A percentile compares a stretch with the other conserved stretches of the same genome.
These are phyloP conservation scores for Dipodascopsis uninucleata DNA, from an alignment of 805 yeast species.

Conservation along the genomic window DNA sequence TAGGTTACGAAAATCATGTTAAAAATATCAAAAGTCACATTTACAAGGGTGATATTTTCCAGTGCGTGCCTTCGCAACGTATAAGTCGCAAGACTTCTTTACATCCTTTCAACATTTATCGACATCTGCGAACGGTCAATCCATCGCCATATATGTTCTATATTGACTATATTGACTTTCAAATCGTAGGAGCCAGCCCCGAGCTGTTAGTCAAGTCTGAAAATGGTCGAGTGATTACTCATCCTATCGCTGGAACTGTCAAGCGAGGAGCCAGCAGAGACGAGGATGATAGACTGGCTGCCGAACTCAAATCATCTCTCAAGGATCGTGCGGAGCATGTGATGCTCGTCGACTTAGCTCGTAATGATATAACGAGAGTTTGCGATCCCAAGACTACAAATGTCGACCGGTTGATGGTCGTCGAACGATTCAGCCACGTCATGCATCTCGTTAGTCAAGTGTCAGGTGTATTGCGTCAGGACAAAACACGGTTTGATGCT, in stretches of 20 bases:
- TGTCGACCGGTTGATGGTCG: conserved; percentile 83
- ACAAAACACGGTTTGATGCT: conserved; percentile 89
- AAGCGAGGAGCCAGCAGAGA: conserved; percentile 84
- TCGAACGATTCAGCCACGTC: conserved; percentile 93
- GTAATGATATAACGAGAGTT: conserved; percentile 94
- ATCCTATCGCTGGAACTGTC: conserved; percentile 98
- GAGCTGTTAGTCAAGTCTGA: conserved; percentile 87
- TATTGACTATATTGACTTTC: conserved; percentile 87
- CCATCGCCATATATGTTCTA: conserved; percentile 97
- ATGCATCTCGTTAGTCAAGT: conserved; percentile 96
- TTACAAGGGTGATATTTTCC: conserved; percentile 87
- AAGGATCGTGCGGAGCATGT: conserved; percentile 98
- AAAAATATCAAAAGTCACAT: conserved; percentile 72
- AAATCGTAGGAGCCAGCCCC: conserved; percentile 96
- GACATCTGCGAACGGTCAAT: conserved; percentile 90
- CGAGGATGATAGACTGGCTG: conserved; percentile 85
- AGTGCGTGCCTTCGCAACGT: conserved; percentile 97
- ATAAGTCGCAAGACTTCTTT: conserved; percentile 90
- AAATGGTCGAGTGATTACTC: conserved; percentile 76
- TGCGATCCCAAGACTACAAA: conserved; percentile 80
- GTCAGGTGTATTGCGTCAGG: conserved; percentile 81
- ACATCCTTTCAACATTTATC: conserved; percentile 94
- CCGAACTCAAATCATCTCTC: conserved; percentile 63
- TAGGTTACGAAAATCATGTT: conserved; percentile 87
- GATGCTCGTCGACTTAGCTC: conserved; percentile 95